Percentiles rank a stretch among this genome's conserved stretches.
phyloP scores from a whole-genome alignment of 2,329 filamentous ascomycete species.

The Amesomyces nigricolor region DNA sequence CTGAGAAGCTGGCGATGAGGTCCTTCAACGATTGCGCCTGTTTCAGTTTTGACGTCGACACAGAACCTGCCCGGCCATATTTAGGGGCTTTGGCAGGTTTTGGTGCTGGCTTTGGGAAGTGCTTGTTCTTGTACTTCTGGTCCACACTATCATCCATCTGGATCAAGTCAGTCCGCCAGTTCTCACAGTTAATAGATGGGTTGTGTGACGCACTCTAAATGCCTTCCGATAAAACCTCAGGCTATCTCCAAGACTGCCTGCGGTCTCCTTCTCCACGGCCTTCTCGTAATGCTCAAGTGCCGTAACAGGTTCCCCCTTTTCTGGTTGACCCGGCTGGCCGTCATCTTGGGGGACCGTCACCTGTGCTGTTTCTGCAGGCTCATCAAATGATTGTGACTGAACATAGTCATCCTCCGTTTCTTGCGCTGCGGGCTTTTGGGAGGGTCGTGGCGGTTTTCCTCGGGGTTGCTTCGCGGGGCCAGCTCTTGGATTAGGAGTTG shows the following conservation, averaged over 20 bases:
- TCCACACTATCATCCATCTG: constrained; percentile 83
- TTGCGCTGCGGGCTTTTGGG: constrained; percentile 25
- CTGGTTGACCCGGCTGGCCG: constrained; percentile 25
- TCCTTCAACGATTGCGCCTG: constrained; percentile 54
- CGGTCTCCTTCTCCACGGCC: constrained; percentile 80
- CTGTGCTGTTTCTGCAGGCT: constrained; percentile 23
- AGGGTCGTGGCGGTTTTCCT: constrained; percentile 19
- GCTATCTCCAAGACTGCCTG: constrained; percentile 84
- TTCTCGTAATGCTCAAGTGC: constrained; percentile 90
- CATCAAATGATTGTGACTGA: constrained; percentile 34
- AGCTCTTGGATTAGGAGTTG: constrained; percentile 1
- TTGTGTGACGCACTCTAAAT: constrained; percentile 60
- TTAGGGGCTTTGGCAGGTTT: constrained; percentile 35
- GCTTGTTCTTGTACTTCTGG: constrained; percentile 80
- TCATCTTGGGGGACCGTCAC: constrained; percentile 19
- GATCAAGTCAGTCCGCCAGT: not conserved
- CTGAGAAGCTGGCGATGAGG: constrained; percentile 70
- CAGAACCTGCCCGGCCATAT: constrained; percentile 34
- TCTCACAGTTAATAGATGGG: too few species aligned
- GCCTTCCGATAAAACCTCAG: constrained; percentile 82
- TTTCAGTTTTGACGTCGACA: constrained; percentile 47
- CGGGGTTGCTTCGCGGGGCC: not conserved
- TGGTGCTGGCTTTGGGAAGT: constrained; percentile 63
- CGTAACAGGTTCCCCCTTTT: constrained; percentile 52
- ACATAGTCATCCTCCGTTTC: constrained; percentile 33